phyloP scores from a whole-genome alignment of 2,329 filamentous ascomycete genomes.

The Allantophomopsis cytisporea region DNA sequence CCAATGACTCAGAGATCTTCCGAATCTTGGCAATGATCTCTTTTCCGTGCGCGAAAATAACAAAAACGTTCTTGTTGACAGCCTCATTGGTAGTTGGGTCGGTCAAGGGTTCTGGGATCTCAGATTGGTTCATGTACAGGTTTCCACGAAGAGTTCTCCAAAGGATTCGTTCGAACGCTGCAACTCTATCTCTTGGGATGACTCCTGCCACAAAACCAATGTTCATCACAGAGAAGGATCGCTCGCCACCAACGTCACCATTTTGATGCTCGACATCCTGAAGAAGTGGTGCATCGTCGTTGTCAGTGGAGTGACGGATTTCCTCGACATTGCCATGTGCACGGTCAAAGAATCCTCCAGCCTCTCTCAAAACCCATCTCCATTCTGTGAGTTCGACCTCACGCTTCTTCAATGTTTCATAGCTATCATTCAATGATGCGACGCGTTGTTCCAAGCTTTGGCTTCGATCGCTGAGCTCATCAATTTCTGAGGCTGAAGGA shows the following conservation, averaged over 20 bases:
- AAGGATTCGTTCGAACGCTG: slow-evolving; percentile 90
- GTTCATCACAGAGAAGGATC: slow-evolving; percentile 94
- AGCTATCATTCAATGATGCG: slow-evolving; percentile 88
- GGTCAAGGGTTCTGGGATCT: slow-evolving; percentile 87
- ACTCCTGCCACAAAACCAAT: slow-evolving; percentile 97
- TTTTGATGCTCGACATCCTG: slow-evolving; percentile 82
- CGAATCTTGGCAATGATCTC: slow-evolving; percentile 98
- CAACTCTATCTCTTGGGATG: slow-evolving; percentile 84
- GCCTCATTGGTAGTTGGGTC: slow-evolving; percentile 88
- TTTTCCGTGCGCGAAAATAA: slow-evolving; percentile 97
- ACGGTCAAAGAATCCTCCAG: slow-evolving; percentile 92
- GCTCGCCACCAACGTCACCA: slow-evolving; percentile 46
- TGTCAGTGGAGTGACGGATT: slow-evolving; percentile 77
- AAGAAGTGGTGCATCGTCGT: slow-evolving; percentile 81
- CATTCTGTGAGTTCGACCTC: slow-evolving; percentile 96
- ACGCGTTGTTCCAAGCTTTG: slow-evolving; percentile 88
- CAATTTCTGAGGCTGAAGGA: slow-evolving; percentile 87
- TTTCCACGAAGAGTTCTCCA: slow-evolving; percentile 97
- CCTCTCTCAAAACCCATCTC: slow-evolving; percentile 95
- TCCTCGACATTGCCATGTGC: slow-evolving; percentile 95
- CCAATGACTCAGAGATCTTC: slow-evolving; percentile 96
- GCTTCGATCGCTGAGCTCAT: slow-evolving; percentile 84
- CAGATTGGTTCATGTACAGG: slow-evolving; percentile 99
- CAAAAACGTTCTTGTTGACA: slow-evolving; percentile 94
- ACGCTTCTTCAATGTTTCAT: slow-evolving; percentile 94